phyloP scores from a whole-genome alignment of 768 basidiomycete genomes.

The Naematelia encephala region DNA sequence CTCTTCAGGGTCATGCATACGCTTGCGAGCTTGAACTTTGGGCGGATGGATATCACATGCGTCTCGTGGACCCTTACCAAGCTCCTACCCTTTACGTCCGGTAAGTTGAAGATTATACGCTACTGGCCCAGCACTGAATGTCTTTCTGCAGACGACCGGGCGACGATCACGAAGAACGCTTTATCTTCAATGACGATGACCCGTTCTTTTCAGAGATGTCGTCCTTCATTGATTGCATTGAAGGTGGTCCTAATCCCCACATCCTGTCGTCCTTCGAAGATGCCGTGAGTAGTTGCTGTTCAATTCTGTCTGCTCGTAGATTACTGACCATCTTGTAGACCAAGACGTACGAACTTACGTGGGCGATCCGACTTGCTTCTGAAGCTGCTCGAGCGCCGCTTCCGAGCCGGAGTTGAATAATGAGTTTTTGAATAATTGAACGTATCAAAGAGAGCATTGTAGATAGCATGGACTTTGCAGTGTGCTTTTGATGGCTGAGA shows the following conservation, averaged over 20 bases:
- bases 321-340: conserved; percentile 59
- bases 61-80: conserved; percentile 77
- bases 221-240: conserved; percentile 81
- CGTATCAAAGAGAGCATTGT: no score
- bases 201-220: conserved; percentile 78
- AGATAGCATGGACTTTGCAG: no score
- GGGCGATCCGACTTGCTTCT: conserved; percentile 70
- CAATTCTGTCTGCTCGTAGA: conserved; percentile 2
- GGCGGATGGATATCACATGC: conserved; percentile 77
- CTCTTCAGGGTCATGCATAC: conserved; percentile 88
- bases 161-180: conserved; percentile 52
- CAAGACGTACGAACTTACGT: conserved; percentile 83
- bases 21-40: conserved; percentile 92
- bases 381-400: conserved; percentile 39
- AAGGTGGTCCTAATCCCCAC: conserved; percentile 75
- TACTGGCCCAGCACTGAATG: conserved; percentile 31
- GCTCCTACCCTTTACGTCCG: conserved; percentile 83
- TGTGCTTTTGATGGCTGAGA: no score
- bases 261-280: conserved; percentile 85
- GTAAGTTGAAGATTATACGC: conserved; percentile 53
- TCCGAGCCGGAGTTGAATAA: background rate
- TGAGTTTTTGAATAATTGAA: no score
- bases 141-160: conserved; percentile 31
- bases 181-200: conserved; percentile 38
- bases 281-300: conserved; percentile 43